These are phyloP conservation scores for Penicillium pulvis DNA, from an alignment of 495 filamentous ascomycete genomes.

Conservation along the genomic window DNA sequence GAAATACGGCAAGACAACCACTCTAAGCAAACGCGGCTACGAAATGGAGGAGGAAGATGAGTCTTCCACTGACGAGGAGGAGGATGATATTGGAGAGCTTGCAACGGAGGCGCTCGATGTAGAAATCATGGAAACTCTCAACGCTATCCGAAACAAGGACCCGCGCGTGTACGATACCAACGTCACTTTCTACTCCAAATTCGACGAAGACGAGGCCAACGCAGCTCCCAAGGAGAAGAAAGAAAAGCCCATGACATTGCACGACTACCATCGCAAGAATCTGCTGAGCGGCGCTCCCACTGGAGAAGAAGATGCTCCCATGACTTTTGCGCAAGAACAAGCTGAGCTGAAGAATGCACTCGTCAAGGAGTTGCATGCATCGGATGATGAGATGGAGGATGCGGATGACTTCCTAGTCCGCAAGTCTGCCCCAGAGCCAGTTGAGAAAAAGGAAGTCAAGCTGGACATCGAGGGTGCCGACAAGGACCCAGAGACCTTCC, in stretches of 20 bases:
- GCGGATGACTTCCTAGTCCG: conserved; percentile 73
- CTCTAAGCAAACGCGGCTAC: conserved; percentile 34
- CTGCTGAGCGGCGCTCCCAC: conserved; percentile 65
- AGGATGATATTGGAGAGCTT: conserved; percentile 87
- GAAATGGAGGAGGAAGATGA: conserved; percentile 48
- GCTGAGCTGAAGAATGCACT: conserved; percentile 74
- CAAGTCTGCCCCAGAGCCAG: conserved; percentile 42
- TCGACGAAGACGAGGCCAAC: conserved; percentile 50
- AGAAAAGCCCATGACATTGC: conserved; percentile 82
- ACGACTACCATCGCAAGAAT: conserved; percentile 88
- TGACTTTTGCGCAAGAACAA: conserved; percentile 84
- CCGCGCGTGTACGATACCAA: conserved; percentile 84
- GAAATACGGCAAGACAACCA: conserved; percentile 66
- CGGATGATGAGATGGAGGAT: conserved; percentile 59
- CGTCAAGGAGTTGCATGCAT: conserved; percentile 73
- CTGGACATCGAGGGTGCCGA: conserved; percentile 76
- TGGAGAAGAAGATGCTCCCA: conserved; percentile 56
- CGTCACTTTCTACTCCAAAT: conserved; percentile 70
- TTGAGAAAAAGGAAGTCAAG: conserved; percentile 51
- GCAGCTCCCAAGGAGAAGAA: conserved; percentile 49
- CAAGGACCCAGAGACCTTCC: conserved; percentile 84
- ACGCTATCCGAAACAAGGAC: conserved; percentile 86
- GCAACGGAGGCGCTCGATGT: conserved; percentile 79
- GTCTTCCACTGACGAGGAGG: conserved; percentile 71
- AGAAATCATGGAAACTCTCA: conserved; percentile 81